These are phyloP conservation scores for Ceriops decandra DNA, from an alignment of 345 rosid genomes.

Conservation along the genomic window DNA sequence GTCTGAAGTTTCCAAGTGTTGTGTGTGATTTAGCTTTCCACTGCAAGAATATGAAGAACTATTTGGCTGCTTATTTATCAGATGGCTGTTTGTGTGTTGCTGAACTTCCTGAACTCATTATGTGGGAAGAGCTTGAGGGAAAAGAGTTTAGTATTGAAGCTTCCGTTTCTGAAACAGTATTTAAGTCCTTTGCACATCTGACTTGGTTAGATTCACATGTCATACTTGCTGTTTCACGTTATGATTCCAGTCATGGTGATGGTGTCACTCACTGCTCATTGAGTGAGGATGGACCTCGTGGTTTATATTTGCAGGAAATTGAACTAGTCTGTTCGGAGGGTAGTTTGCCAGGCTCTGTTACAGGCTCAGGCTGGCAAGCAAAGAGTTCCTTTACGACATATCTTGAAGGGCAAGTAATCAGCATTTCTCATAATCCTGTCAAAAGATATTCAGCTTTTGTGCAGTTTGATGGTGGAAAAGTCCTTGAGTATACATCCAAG, in stretches of 20 bases:
- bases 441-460: conserved; percentile 61
- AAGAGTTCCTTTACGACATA: conserved; percentile 35
- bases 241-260: conserved; percentile 45
- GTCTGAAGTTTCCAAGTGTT: conserved; percentile 59
- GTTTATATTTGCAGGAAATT: conserved; percentile 69
- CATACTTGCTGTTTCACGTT: conserved; percentile 71
- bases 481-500: conserved; percentile 48
- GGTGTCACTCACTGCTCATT: conserved; percentile 23
- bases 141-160: conserved; percentile 57
- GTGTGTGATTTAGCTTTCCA: conserved; percentile 63
- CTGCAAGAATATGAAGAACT: conserved; percentile 50
- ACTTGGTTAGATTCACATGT: conserved; percentile 66
- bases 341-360: conserved; percentile 50
- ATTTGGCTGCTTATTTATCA: conserved; percentile 66
- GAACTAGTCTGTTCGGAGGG: conserved; percentile 67
- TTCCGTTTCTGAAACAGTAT: conserved; percentile 41
- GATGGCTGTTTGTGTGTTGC: conserved; percentile 68
- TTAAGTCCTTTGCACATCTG: conserved; percentile 68
- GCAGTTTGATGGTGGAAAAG: conserved; percentile 79
- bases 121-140: conserved; percentile 86
- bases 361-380: conserved; percentile 78
- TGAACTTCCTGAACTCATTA: conserved; percentile 64
- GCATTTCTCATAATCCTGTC: conserved; percentile 59
- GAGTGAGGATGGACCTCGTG: conserved; percentile 41
- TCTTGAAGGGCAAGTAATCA: conserved; percentile 53